A percentile compares a stretch with the other conserved stretches of the same genome.
phyloP scores from a whole-genome alignment of 2,329 filamentous ascomycete species.

The Cryphonectria nitschkei region DNA sequence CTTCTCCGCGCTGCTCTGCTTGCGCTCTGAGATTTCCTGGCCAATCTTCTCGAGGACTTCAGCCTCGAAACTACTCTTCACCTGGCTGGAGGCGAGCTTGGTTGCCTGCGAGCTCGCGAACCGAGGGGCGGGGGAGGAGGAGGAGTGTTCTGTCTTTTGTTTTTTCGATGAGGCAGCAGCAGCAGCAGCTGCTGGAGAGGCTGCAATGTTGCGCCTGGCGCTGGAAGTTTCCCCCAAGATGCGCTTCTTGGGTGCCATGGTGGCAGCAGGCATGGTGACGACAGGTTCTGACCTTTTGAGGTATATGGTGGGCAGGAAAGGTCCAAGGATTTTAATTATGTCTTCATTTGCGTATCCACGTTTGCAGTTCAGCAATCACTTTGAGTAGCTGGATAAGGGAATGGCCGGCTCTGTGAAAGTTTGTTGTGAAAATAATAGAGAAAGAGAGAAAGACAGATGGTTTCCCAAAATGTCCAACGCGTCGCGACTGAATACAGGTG shows the following conservation, averaged over 20 bases:
- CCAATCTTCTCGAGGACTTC: conserved; percentile 95
- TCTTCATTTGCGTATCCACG: neutral
- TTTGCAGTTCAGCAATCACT: neutral
- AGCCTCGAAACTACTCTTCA: conserved; percentile 89
- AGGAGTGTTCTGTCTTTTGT: conserved; percentile 72
- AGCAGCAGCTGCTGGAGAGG: conserved; percentile 53
- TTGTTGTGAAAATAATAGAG: neutral
- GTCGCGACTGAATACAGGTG: conserved; percentile 6
- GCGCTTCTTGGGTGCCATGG: conserved; percentile 70
- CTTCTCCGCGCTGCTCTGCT: conserved; percentile 85
- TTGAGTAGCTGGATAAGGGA: neutral
- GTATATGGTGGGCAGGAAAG: neutral
- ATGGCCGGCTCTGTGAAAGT: neutral
- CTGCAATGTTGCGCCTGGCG: conserved; percentile 62
- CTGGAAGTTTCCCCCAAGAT: conserved; percentile 71
- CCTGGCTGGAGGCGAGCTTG: conserved; percentile 72
- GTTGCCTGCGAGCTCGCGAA: conserved; percentile 68
- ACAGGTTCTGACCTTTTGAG: neutral
- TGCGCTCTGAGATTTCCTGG: conserved; percentile 86
- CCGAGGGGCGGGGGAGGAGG: conserved; percentile 58
- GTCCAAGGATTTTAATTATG: neutral
- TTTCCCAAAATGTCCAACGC: conserved; percentile 9
- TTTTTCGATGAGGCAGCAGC: conserved; percentile 67
- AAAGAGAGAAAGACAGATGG: neutral
- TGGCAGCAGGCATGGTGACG: conserved; percentile 48